Percentiles rank a stretch among this genome's conserved stretches.
Evolutionary conservation across 805 yeast genomes (phyloP).

Genomic region (Grigorovia transvaalensis): DNA sequence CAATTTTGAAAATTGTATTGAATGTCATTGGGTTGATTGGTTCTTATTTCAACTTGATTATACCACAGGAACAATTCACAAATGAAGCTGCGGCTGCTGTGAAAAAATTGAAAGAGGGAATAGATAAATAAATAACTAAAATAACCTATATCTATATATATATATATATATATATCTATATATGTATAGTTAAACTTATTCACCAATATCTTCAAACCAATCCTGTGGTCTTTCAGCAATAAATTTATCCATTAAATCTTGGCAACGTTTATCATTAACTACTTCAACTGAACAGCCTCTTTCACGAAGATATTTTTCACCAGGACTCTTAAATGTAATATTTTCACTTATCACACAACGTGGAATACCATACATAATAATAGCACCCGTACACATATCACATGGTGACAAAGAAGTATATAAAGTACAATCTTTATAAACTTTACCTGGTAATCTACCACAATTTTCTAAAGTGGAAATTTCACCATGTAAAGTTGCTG

Average conservation of each 20-base stretch:
- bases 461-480: constrained; percentile 82
- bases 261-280: constrained; percentile 49
- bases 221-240: constrained; percentile 67
- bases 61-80: constrained; percentile 26
- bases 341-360: constrained; percentile 88
- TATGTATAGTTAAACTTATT: constrained; percentile 8
- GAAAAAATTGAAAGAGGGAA: background rate
- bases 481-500: constrained; percentile 87
- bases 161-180: background rate
- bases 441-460: constrained; percentile 73
- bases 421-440: constrained; percentile 77
- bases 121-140: background rate
- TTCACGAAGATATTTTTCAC: constrained; percentile 58
- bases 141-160: background rate
- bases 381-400: constrained; percentile 92
- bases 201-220: constrained; percentile 78
- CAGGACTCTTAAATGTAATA: constrained; percentile 62
- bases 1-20: constrained; percentile 32
- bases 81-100: background rate
- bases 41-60: constrained; percentile 44
- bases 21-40: constrained; percentile 40
- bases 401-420: constrained; percentile 92
- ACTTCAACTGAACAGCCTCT: constrained; percentile 69
- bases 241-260: constrained; percentile 64
- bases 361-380: constrained; percentile 76